phyloP scores from a whole-genome alignment of 768 basidiomycete genomes.

The Lyophyllum semitale region DNA sequence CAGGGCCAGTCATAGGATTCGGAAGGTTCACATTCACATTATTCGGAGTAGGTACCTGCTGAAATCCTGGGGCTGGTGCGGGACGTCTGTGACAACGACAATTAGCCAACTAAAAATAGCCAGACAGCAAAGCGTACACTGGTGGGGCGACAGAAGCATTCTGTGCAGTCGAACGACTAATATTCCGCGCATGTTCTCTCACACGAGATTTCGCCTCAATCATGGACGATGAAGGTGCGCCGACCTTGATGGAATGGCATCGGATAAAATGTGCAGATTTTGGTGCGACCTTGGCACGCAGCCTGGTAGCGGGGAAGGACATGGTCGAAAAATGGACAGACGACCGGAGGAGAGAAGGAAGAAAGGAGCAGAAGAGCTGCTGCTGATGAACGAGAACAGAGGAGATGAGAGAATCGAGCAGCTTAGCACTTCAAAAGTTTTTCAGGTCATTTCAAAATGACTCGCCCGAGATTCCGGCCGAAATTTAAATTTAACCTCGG shows the following conservation, averaged over 20 bases:
- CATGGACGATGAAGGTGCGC: constrained; percentile 48
- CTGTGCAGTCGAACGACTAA: constrained; percentile 66
- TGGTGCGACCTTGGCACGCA: constrained; percentile 42
- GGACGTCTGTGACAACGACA: constrained; percentile 50
- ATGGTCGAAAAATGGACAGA: constrained; percentile 27
- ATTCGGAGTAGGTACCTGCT: constrained; percentile 40
- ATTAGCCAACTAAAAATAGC: constrained; percentile 10
- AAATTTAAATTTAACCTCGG: background rate
- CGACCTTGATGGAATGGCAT: constrained; percentile 50
- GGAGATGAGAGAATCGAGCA: background rate
- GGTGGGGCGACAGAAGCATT: constrained; percentile 63
- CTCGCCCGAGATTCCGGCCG: background rate
- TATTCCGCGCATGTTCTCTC: constrained; percentile 71
- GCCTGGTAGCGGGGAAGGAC: constrained; percentile 42
- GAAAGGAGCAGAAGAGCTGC: background rate
- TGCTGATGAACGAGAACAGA: background rate
- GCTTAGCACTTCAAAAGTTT: background rate
- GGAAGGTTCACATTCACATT: constrained; percentile 32
- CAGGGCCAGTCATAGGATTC: constrained; percentile 34
- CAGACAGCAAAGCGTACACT: constrained; percentile 42
- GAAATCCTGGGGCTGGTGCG: constrained; percentile 55
- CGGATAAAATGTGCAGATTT: constrained; percentile 39
- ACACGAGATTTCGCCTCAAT: constrained; percentile 83
- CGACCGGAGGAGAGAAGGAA: background rate
- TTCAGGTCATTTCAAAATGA: background rate